Conservation (phyloP, 2,329 filamentous ascomycete genomes). For the Botrytis aclada region DNA sequence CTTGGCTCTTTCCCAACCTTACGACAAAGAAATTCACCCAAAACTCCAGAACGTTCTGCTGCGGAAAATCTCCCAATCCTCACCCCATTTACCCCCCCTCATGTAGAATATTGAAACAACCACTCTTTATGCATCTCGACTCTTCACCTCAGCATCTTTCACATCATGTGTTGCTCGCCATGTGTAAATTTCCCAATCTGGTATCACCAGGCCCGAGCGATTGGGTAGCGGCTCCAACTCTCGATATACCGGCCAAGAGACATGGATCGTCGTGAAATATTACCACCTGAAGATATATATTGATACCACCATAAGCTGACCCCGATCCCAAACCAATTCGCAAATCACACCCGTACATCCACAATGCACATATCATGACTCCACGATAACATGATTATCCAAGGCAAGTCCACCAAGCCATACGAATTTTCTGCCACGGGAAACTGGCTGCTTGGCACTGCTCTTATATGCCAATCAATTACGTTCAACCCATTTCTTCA, state of each 20-base stretch:
- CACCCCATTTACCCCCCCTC: background rate
- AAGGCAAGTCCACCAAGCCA: background rate
- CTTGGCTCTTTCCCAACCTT: background rate
- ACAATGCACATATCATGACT: background rate
- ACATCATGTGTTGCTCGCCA: background rate
- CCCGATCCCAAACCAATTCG: background rate
- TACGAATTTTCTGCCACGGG: background rate
- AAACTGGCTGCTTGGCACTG: background rate
- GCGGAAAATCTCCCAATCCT: background rate
- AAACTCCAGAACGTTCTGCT: background rate
- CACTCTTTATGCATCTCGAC: background rate
- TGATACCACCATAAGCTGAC: constrained; percentile 5
- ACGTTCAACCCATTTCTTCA: background rate
- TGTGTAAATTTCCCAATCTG: background rate
- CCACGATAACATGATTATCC: background rate
- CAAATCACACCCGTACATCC: background rate
- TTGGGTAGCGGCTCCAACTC: background rate
- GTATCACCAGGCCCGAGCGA: constrained; percentile 7
- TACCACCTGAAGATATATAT: constrained; percentile 3
- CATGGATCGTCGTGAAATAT: background rate
- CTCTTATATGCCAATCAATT: background rate
- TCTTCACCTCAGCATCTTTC: background rate
- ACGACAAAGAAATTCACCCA: background rate
- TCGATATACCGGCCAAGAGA: background rate
- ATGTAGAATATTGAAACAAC: constrained; percentile 1